phyloP scores from a whole-genome alignment of 441 rosid genomes.

The Biscutella laevigata region DNA sequence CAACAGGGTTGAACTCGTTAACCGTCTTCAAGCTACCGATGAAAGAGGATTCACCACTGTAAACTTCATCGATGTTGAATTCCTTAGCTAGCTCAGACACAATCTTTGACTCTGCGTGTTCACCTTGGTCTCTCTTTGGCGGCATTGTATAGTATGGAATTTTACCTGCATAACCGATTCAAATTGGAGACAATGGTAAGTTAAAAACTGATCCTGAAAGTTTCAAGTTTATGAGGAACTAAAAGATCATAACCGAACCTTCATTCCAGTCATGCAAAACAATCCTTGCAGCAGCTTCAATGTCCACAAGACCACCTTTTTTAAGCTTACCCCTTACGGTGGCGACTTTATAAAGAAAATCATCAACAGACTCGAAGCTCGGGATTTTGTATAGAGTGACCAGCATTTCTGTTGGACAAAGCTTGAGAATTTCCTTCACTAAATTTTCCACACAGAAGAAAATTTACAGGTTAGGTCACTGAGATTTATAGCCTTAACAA shows the following conservation, averaged over 20 bases:
- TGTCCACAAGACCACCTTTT: constrained; percentile 87
- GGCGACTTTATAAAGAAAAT: constrained; percentile 78
- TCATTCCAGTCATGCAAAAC: constrained; percentile 95
- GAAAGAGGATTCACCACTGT: constrained; percentile 68
- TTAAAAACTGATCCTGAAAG: not conserved
- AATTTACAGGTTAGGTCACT: constrained; percentile 11
- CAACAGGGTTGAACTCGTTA: constrained; percentile 50
- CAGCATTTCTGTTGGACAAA: constrained; percentile 54
- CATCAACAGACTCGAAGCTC: constrained; percentile 63
- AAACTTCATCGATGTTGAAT: constrained; percentile 75
- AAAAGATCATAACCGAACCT: constrained; percentile 31
- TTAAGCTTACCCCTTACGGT: constrained; percentile 84
- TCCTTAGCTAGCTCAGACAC: constrained; percentile 71
- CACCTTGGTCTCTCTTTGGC: constrained; percentile 57
- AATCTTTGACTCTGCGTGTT: constrained; percentile 60
- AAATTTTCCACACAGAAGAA: constrained; percentile 20
- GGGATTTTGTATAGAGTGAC: constrained; percentile 76
- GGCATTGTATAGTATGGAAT: constrained; percentile 90
- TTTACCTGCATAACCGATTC: constrained; percentile 53
- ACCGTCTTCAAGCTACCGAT: constrained; percentile 81
- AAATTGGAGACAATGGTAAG: not conserved
- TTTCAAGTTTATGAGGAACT: not conserved
- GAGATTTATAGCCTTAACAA: constrained; percentile 1
- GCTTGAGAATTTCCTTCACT: constrained; percentile 90
- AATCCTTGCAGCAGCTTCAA: constrained; percentile 77